phyloP scores from a whole-genome alignment of 164 flowering plant species.

The Chimonanthus salicifolius region DNA sequence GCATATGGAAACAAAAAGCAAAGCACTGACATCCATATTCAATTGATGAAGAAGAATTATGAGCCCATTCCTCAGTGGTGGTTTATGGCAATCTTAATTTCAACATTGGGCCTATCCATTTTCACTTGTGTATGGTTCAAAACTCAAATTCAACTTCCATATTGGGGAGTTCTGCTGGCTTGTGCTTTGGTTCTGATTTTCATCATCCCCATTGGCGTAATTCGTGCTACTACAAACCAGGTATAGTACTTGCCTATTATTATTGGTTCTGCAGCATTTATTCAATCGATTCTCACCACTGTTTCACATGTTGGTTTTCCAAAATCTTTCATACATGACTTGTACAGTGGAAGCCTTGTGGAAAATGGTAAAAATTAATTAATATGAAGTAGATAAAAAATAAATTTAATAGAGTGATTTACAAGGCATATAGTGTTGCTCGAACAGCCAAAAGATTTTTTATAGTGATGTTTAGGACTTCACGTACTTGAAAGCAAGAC shows the following conservation, averaged over 20 bases:
- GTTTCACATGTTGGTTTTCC: no score
- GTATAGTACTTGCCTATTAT: not conserved
- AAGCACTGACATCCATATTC: constrained; percentile 1
- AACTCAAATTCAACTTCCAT: constrained; percentile 10
- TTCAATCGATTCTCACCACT: no score
- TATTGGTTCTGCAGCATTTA: no score
- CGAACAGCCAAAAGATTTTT: no score
- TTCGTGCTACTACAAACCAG: constrained; percentile 10
- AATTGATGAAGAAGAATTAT: constrained; percentile 21
- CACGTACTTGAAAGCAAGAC: no score
- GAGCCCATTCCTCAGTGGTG: constrained; percentile 16
- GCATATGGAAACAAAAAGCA: not conserved
- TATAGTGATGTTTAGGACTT: no score
- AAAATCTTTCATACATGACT: no score
- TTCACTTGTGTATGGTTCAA: constrained; percentile 1
- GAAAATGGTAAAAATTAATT: no score
- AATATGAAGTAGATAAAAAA: no score
- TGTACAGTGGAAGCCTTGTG: no score
- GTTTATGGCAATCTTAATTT: constrained; percentile 8
- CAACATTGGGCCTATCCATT: not conserved
- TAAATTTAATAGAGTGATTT: no score
- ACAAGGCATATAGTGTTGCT: no score
- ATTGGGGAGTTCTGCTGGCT: constrained; percentile 14
- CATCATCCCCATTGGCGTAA: constrained; percentile 8
- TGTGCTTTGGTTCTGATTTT: not conserved